Conservation (phyloP, 2,329 filamentous ascomycete species). For the Thelonectria rubi region DNA sequence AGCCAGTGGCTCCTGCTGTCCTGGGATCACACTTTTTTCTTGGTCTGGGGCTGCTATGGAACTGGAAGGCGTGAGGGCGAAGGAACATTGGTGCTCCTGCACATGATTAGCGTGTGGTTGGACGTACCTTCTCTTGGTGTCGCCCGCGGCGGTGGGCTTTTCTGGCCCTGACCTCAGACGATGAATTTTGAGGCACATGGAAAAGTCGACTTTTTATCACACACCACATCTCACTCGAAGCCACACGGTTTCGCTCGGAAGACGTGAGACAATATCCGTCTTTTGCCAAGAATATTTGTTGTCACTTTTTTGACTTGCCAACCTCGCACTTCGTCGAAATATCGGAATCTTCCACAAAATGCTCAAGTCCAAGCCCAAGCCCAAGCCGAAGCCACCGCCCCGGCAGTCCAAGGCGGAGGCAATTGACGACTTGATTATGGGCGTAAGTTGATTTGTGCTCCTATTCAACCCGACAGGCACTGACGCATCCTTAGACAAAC, state of each 20-base stretch:
- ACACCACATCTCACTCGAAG: constrained; percentile 1
- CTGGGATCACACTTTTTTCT: background rate
- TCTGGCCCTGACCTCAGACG: constrained; percentile 12
- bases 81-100: constrained; percentile 14
- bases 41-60: background rate
- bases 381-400: no score
- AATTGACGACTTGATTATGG: constrained; percentile 64
- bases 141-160: constrained; percentile 8
- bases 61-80: background rate
- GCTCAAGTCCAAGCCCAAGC: constrained; percentile 32
- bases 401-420: constrained; percentile 39
- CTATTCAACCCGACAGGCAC: background rate
- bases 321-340: constrained; percentile 16
- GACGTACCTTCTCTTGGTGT: constrained; percentile 6
- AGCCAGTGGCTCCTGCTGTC: constrained; percentile 11
- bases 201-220: constrained; percentile 17
- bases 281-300: background rate
- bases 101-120: constrained; percentile 2
- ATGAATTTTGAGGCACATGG: constrained; percentile 17
- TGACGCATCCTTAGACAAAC: constrained; percentile 69
- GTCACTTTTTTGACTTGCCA: no score
- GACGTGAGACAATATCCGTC: background rate
- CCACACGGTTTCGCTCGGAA: background rate
- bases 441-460: constrained; percentile 51
- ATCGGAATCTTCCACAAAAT: constrained; percentile 26